Base-by-base conservation (phyloP, 2,329 filamentous ascomycete species). In the Rugonectria rugulosa region DNA sequence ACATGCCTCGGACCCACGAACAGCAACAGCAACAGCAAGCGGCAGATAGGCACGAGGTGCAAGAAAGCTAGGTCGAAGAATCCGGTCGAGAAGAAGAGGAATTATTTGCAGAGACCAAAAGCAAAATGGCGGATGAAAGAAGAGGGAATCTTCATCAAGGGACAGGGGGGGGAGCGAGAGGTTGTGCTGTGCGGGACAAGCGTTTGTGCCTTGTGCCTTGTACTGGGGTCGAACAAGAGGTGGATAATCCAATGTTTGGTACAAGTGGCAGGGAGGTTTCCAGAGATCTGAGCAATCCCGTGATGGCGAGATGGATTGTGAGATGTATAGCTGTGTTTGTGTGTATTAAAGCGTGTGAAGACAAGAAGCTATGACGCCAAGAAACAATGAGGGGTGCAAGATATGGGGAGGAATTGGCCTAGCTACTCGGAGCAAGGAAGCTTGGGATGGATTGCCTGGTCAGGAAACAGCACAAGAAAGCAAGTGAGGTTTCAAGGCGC, bases 1-100 rank as follows among this genome's bases (percentile, higher is more conserved):
- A 66, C 64, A 67, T 67, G 56, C 62, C 62, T 63, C 21, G 46
- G 40, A 49, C 53, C 50, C 20, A 46, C 49, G 37, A 46, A 43
- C 37, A 23, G 48, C 20, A 44, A 41, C 9, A 59, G 49, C 53
- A 56, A 21, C n/a, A n/a, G n/a, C n/a, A n/a, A n/a, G n/a, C n/a
- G n/a, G n/a, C n/a, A n/a, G n/a, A n/a, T 38, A 54, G 42, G 54
- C 52, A 58, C 56, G 38, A 55, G 40, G 56, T 56, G 36, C 56
- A 59, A 57, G 50, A 48, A 49, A 32, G 53, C 61, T 19, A 36
- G n/a, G n/a, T n/a, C n/a, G n/a, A n/a, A 42, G 40, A 38, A 27
- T 48, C 56, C 15, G 43, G 43, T 36, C 31, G 46, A 56, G 54
- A 60, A 61, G 56, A 59, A 46, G 31, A 38, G 53, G n/a, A n/a